A percentile compares a stretch with the other conserved stretches of the same genome.
These are phyloP conservation scores for Exophiala calicioides DNA, from an alignment of 2,329 filamentous ascomycete genomes.

Conservation along the genomic window DNA sequence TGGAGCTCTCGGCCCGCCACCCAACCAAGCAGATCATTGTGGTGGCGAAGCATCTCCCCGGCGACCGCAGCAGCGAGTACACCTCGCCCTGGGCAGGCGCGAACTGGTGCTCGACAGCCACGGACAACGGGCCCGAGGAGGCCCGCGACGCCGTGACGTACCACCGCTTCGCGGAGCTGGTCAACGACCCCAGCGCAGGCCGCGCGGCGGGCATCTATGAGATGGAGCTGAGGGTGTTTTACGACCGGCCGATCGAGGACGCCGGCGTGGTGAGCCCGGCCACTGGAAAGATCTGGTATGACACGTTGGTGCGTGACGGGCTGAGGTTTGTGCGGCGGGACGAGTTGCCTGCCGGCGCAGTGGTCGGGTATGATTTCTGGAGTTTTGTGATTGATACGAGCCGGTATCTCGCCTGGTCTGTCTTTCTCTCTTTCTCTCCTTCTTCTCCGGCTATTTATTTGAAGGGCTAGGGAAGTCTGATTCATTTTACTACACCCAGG, in stretches of 20 bases:
- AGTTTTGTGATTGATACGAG: conserved; percentile 82
- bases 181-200: too few species aligned
- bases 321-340: conserved; percentile 36
- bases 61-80: conserved; percentile 77
- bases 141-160: too few species aligned
- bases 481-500: conserved; percentile 64
- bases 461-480: conserved; percentile 69
- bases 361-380: conserved; percentile 65
- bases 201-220: conserved; percentile 70
- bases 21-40: conserved; percentile 59
- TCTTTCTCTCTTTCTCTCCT: conserved; percentile 70
- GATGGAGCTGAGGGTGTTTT: conserved; percentile 26
- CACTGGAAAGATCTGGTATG: too few species aligned
- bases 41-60: conserved; percentile 78
- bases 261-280: too few species aligned
- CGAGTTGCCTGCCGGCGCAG: conserved; percentile 12
- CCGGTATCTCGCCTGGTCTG: conserved; percentile 81
- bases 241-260: too few species aligned
- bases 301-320: conserved; percentile 67
- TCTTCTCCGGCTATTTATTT: too few species aligned
- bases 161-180: conserved; percentile 61
- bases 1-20: conserved; percentile 53
- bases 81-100: conserved; percentile 79
- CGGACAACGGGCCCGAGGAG: conserved; percentile 33
- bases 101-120: conserved; percentile 61